Base-by-base conservation (phyloP, 2,329 filamentous ascomycete genomes). In the Ceratocystis diversiconidia region DNA sequence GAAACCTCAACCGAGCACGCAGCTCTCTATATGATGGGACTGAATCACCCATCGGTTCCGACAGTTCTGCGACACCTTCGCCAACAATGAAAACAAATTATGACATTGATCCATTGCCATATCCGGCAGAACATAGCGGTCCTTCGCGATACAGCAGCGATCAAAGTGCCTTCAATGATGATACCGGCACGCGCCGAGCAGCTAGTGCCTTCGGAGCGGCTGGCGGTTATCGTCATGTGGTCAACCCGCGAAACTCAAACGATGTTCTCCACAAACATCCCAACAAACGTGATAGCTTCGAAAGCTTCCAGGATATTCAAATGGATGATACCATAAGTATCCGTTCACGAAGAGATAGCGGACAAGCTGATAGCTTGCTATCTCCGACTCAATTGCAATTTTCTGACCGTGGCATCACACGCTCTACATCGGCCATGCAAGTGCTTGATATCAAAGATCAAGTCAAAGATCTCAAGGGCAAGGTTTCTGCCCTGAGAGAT, bases 391-490 rank as follows among this genome's bases (percentile, higher is more conserved):
- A 76, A 61, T 76, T 79, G 62, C 71, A 74, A 0, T 76, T 71
- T 44, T 71, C 72, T n/a, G 77, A 79, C 8, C 76, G 78, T 55
- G 79, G 79, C 0, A 74, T 87, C 7, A 82, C 82, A 30, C 81
- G 89, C 19, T 86, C 88, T 2, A 80, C 85, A 15, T 92, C 90
- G 0, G 85, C 85, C n/a, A 81, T 86, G 15, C 86, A 89, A 71
- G 84, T 89, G 72, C 84, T 86, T 7, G 82, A 83, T 63, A 78
- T 96, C 55, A 89, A 90, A 68, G 87, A 90, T 69, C 90, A 95
- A 73, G 89, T 96, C 82, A 85, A 88, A 65, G 90, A 88, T 64
- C 79, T 96, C 60, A 92, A 91, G 72, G 89, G 88, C 67, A 90
- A 90, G 71, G 91, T 96, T 44, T 92, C 90, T 1, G 87, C 80